Percentiles rank a stretch among this genome's conserved stretches.
Conservation (phyloP, 768 basidiomycete species). For the Boletus rubropictus region DNA sequence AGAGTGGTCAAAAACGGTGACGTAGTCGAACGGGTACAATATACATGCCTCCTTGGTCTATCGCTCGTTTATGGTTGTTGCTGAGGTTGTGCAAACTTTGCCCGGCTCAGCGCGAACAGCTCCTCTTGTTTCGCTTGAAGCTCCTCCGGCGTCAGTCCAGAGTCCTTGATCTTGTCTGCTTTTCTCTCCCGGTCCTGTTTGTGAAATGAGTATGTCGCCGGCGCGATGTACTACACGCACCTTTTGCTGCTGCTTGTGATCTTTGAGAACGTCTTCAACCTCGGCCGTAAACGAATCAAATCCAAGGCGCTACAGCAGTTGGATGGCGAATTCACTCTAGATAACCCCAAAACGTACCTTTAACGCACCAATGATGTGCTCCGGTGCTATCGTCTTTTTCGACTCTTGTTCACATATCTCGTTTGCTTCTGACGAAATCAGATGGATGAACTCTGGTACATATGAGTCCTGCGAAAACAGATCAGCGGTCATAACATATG, state of each 20-base stretch:
- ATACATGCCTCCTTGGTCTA: slow-evolving; percentile 7
- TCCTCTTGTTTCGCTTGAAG: slow-evolving; percentile 81
- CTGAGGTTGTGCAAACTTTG: slow-evolving; percentile 64
- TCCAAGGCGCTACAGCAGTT: slow-evolving; percentile 65
- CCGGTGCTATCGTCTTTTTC: slow-evolving; percentile 98
- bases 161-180: slow-evolving; percentile 81
- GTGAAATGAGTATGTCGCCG: slow-evolving; percentile 3
- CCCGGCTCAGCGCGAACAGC: slow-evolving; percentile 88
- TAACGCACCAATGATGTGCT: slow-evolving; percentile 89
- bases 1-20: slow-evolving; percentile 30
- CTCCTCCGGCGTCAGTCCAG: slow-evolving; percentile 88
- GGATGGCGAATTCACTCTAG: not conserved
- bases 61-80: slow-evolving; percentile 27
- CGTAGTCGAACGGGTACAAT: slow-evolving; percentile 27
- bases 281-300: slow-evolving; percentile 89
- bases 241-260: slow-evolving; percentile 95
- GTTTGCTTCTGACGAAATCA: slow-evolving; percentile 96
- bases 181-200: slow-evolving; percentile 85
- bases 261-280: slow-evolving; percentile 88
- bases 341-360: slow-evolving; percentile 48
- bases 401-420: slow-evolving; percentile 97
- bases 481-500: slow-evolving; percentile 21
- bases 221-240: slow-evolving; percentile 36
- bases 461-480: slow-evolving; percentile 14
- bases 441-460: slow-evolving; percentile 86